Base-by-base conservation (phyloP, 306 rosid species). In the Clitoria ternatea region DNA sequence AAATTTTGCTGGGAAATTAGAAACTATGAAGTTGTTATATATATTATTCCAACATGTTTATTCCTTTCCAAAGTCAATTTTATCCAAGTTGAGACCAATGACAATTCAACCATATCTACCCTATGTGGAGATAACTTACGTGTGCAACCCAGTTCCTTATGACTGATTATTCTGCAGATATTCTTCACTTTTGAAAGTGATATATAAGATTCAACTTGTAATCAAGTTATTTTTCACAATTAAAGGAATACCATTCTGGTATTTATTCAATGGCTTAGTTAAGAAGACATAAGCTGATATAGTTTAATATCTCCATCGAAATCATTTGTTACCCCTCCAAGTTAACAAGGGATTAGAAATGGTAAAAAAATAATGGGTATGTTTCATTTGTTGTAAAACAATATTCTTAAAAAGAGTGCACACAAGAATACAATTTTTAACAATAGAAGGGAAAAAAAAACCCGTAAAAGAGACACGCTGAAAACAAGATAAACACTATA, bases 51-150 rank as follows among this genome's bases (percentile, higher is more conserved):
- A 33, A 19, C 18, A 32, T 35, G 30, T 66, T 73, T 73, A 40
- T 50, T 73, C 11, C 4, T 7, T 49, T 22, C 32, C 22, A 70
- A 81, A 40, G 72, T 81, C 81, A 81, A 80, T 70, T 64, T 65
- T 55, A 42, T 77, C 66, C 42, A 60, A 60, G 66, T 72, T 59
- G 75, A 64, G 47, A 66, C 49, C 24, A 47, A 24, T 15, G 47
- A 5, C 2, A 29, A 29, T 73, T 73, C 79, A 74, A 35, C 23
- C 49, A 55, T 32, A 43, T 71, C 66, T 65, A 57, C 48, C 61
- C n/a, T n/a, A 40, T 23, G 32, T 12, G 26, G 30, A 67, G 54
- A 37, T 73, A 81, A 81, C 77, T 77, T 81, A 61, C 70, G 70
- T 54, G 13, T 48, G 85, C 60, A 68, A 68, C 77, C 55, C 37